These are phyloP conservation scores for Helenozyma rhizophorensis DNA, from an alignment of 805 yeast species.

Conservation along the genomic window DNA sequence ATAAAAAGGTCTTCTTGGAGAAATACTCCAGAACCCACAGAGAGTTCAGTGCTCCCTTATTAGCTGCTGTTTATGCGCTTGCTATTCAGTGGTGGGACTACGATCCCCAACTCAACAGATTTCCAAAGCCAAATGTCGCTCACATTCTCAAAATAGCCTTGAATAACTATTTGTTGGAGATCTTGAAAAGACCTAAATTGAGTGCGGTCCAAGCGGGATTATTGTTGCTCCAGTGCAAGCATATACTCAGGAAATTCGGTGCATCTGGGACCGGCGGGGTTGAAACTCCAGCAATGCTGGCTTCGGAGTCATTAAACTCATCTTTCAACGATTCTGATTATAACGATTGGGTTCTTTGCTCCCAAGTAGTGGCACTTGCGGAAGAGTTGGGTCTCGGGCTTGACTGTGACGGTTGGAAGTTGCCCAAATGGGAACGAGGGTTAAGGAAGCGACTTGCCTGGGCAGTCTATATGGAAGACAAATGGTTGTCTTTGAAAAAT, in stretches of 20 bases:
- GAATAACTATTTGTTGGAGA: constrained; percentile 68
- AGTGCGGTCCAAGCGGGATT: constrained; percentile 91
- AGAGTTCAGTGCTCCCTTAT: constrained; percentile 84
- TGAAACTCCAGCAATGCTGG: constrained; percentile 3
- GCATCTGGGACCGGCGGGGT: constrained; percentile 4
- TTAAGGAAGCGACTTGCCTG: constrained; percentile 84
- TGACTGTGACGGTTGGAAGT: constrained; percentile 87
- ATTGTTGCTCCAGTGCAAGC: constrained; percentile 64
- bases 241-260: constrained; percentile 22
- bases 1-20: constrained; percentile 86
- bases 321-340: constrained; percentile 36
- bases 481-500: constrained; percentile 82
- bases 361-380: constrained; percentile 81
- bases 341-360: constrained; percentile 80
- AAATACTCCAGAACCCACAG: constrained; percentile 87
- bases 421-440: constrained; percentile 95
- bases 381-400: constrained; percentile 89
- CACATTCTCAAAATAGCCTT: constrained; percentile 45
- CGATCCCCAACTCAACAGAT: constrained; percentile 69
- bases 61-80: constrained; percentile 85
- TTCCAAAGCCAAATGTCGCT: constrained; percentile 73
- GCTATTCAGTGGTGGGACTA: constrained; percentile 96
- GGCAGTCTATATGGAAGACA: constrained; percentile 92
- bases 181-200: constrained; percentile 80
- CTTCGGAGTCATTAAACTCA: constrained; percentile 15